Evolutionary conservation across 306 rosid genomes (phyloP).

Genomic region (Betula pendula): DNA sequence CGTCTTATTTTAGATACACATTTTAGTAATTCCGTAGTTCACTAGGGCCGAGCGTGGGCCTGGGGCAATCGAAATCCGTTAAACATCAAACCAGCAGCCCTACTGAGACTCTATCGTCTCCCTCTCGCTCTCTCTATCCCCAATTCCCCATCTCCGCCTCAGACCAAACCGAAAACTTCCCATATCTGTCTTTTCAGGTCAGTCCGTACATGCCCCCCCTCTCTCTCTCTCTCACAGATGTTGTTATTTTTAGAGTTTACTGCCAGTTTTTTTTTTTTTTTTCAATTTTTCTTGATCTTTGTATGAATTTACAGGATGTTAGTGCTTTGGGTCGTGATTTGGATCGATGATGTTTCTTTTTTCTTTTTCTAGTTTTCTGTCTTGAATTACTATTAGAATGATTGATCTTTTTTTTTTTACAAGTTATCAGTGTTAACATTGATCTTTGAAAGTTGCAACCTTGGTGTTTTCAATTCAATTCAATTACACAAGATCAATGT

Average conservation of each 20-base stretch:
- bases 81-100: not conserved
- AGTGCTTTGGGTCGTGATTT: not conserved
- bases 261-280: not conserved
- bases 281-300: not conserved
- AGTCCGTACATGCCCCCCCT: not conserved
- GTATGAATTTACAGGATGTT: not conserved
- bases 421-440: too few relatives aligned
- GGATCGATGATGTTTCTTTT: not conserved
- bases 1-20: too few relatives aligned
- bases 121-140: too few relatives aligned
- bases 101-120: not conserved
- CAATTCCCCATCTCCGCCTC: too few relatives aligned
- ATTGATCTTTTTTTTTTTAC: too few relatives aligned
- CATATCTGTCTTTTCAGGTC: not conserved
- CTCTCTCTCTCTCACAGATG: not conserved
- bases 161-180: too few relatives aligned
- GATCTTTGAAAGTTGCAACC: too few relatives aligned
- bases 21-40: too few relatives aligned
- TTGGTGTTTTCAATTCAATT: not conserved
- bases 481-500: not conserved
- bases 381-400: not conserved
- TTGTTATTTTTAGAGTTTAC: not conserved
- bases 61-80: not conserved
- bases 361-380: not conserved
- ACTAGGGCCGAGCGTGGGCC: too few relatives aligned